A percentile compares a stretch with the other conserved stretches of the same genome.
phyloP scores from a whole-genome alignment of 2,329 filamentous ascomycete species.

The Stagonosporopsis cucurbitacearum region DNA sequence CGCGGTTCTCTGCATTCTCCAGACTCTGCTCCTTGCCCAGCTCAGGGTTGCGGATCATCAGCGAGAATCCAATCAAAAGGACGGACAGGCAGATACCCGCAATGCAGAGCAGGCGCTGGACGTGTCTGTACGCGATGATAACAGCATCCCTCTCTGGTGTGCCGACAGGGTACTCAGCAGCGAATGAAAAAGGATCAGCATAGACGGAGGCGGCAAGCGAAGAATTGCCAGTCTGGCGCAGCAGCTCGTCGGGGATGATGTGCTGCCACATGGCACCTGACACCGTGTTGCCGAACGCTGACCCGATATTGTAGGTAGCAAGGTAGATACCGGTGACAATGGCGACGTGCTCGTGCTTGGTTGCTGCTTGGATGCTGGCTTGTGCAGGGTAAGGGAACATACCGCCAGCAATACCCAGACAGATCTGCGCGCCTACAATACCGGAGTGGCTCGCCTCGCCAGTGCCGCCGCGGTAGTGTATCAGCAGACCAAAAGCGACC shows the following conservation, averaged over 20 bases:
- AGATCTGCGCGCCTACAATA: slow-evolving; percentile 67
- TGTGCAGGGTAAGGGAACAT: slow-evolving; percentile 64
- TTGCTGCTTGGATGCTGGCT: slow-evolving; percentile 59
- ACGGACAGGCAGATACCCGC: slow-evolving; percentile 58
- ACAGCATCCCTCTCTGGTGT: slow-evolving; percentile 53
- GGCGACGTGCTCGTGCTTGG: slow-evolving; percentile 63
- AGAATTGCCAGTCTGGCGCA: slow-evolving; percentile 46
- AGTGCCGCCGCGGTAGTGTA: slow-evolving; percentile 65
- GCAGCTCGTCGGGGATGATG: slow-evolving; percentile 53
- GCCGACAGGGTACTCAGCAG: slow-evolving; percentile 50
- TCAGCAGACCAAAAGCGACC: slow-evolving; percentile 70
- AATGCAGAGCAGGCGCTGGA: slow-evolving; percentile 58
- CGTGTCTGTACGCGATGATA: slow-evolving; percentile 54
- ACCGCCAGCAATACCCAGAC: slow-evolving; percentile 69
- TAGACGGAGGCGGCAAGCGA: slow-evolving; percentile 51
- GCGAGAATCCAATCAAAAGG: slow-evolving; percentile 55
- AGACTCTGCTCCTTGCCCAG: slow-evolving; percentile 56
- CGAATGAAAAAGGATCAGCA: slow-evolving; percentile 52
- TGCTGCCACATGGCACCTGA: slow-evolving; percentile 70
- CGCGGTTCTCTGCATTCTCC: slow-evolving; percentile 48
- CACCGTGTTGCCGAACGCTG: slow-evolving; percentile 65
- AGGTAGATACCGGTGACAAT: slow-evolving; percentile 69
- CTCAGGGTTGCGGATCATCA: slow-evolving; percentile 55
- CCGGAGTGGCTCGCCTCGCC: slow-evolving; percentile 57
- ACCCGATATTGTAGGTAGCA: slow-evolving; percentile 67